Base-by-base conservation (phyloP, 257 asterid species). In the Solanum bulbocastanum region DNA sequence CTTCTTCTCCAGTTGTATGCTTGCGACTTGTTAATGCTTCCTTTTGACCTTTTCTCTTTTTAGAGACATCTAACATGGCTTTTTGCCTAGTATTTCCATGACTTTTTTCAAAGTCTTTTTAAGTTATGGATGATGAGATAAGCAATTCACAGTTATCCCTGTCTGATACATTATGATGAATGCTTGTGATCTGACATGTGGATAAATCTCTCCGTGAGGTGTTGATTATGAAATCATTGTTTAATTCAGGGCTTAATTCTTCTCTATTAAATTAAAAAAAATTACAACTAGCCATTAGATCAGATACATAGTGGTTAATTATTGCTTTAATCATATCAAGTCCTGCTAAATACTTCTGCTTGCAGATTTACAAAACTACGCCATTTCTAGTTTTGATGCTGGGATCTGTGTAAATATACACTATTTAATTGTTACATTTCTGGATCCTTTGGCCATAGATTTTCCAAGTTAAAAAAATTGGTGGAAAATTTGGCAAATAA, bases 91-190 rank as follows among this genome's bases (percentile, higher is more conserved):
- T 10, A 36, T n/a, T 25, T 7, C 49, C 15, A 16, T 60, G 30
- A 23, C 10, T 8, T 56, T 56, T 20, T 18, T 20, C 65, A 56
- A 66, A 3, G 10, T 11, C 13, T 13, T 10, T 3, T 4, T 76
- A 8, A 8, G 25, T 3, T 85, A 25, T 88, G 96, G 68, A 88
- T 94, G 97, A 94, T 92, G 98, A 95, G 90, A 88, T 68, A 46
- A 88, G 85, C 62, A 40, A 79, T 90, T 90, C 88, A 90, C 98
- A 94, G 98, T 95, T 95, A 95, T 94, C 98, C 98, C 97, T 93
- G 98, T 94, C 98, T 93, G 97, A 95, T 87, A 39, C 27, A n/a
- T 65, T 23, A 33, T 93, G 95, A 86, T 93, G 96, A 92, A 83
- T 23, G 6, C 83, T 82, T 92, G 91, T 91, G 88, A 91, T 93